phyloP scores from a whole-genome alignment of 2,329 filamentous ascomycete genomes.

The Aspergillus aculeatus region DNA sequence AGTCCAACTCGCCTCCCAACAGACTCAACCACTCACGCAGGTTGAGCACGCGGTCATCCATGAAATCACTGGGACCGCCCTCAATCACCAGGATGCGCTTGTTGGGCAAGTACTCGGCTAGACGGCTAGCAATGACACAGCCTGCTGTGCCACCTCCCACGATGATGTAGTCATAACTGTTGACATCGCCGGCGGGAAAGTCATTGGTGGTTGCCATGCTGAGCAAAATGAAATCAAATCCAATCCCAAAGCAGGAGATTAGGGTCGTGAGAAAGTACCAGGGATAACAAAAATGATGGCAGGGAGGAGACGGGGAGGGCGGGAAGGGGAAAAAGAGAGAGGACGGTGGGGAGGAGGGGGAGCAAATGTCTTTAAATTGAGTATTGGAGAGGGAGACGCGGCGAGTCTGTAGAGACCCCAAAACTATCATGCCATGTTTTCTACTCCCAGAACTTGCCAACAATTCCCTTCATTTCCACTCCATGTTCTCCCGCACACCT shows the following conservation, averaged over 20 bases:
- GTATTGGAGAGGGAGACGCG: background rate
- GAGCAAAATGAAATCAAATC: slow-evolving; percentile 16
- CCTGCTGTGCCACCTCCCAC: slow-evolving; percentile 84
- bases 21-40: slow-evolving; percentile 84
- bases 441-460: background rate
- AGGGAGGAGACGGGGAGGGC: slow-evolving; percentile 2
- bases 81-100: slow-evolving; percentile 82
- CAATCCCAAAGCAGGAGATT: background rate
- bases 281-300: slow-evolving; percentile 11
- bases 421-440: slow-evolving; percentile 11
- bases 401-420: slow-evolving; percentile 5
- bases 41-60: slow-evolving; percentile 81
- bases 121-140: slow-evolving; percentile 76
- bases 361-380: slow-evolving; percentile 9
- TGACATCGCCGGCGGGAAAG: slow-evolving; percentile 62
- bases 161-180: slow-evolving; percentile 79
- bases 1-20: slow-evolving; percentile 84
- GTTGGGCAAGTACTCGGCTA: slow-evolving; percentile 79
- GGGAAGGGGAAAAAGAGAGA: slow-evolving; percentile 7
- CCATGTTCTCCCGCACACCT: background rate
- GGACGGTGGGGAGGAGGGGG: slow-evolving; percentile 7
- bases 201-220: slow-evolving; percentile 65
- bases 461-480: background rate
- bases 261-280: slow-evolving; percentile 8
- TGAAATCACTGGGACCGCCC: slow-evolving; percentile 84